Base-by-base conservation (phyloP, 202 grass and related monocot genomes). In the Setaria viridis region DNA sequence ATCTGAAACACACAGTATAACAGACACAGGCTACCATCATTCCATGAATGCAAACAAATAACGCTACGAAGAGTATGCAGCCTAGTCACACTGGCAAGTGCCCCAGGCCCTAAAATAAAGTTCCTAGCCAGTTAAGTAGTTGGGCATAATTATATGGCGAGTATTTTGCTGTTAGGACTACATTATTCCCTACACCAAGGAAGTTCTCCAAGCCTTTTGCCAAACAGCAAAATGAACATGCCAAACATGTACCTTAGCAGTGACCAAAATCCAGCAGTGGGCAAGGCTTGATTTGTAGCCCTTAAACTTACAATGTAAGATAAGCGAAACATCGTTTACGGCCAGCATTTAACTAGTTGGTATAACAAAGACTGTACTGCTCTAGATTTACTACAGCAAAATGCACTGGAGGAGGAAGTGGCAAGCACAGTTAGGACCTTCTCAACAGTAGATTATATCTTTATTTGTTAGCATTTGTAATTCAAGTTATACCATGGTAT, bases 1-100 rank as follows among this genome's bases (percentile, higher is more conserved):
- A 88, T 95, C 95, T 98, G 82, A 45, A 85, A 72, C 60, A 83
- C 34, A 76, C 42, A 80, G 42, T 66, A 82, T 55, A 37, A 35
- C 33, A 14, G 54, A 72, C 25, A 78, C 51, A 35, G 9, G 34
- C 16, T 66, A 68, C 60, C 58, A 30, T 79, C 51, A 82, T 48
- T 83, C 66, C 67, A 58, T 32, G 11, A 75, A 76, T 76, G 7
- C 62, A 67, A 68, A 34, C 12, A 75, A 19, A 19, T 42, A 53
- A 25, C 41, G 34, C 7, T 19, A 35, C 30, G 30, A 63, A 37
- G 3, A 66, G 41, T 17, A 1, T 78, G 39, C 16, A 37, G 56
- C 48, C n/a, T 72, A 25, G 66, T 13, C 34, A 67, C 39, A 34
- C 11, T 35, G 69, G 46, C 7, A 39, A 59, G 7, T 9, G 2